Conservation (phyloP, 2,329 filamentous ascomycete species). For the Penicillium sp. region DNA sequence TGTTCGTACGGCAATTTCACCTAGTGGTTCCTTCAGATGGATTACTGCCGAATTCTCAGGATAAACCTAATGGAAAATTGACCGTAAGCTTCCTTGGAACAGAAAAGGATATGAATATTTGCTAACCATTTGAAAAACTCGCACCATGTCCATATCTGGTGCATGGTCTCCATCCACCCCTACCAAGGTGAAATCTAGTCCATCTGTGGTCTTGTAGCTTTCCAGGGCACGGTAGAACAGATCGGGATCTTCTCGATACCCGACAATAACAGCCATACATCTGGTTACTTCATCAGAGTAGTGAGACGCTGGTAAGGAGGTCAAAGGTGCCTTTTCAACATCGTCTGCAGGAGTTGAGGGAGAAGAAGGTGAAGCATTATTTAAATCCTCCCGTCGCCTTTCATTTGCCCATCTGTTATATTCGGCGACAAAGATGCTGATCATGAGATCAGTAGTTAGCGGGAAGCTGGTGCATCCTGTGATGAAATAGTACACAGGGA, state of each 20-base stretch:
- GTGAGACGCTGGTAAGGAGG: constrained; percentile 5
- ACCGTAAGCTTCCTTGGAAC: too few relatives aligned
- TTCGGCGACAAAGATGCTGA: constrained; percentile 26
- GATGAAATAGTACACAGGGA: constrained; percentile 21
- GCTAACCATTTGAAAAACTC: constrained; percentile 19
- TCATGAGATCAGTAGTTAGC: constrained; percentile 23
- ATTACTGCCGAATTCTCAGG: constrained; percentile 20
- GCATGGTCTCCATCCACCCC: constrained; percentile 28
- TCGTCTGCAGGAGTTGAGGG: constrained; percentile 6
- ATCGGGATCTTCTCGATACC: constrained; percentile 28
- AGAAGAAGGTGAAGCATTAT: constrained; percentile 10
- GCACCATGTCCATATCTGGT: constrained; percentile 28
- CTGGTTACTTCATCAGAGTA: constrained; percentile 14
- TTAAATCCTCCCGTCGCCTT: constrained; percentile 19
- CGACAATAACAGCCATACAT: constrained; percentile 27
- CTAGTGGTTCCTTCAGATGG: constrained; percentile 24
- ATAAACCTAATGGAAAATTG: constrained; percentile 19
- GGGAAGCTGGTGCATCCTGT: constrained; percentile 23
- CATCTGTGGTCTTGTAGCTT: constrained; percentile 25
- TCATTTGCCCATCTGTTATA: constrained; percentile 25
- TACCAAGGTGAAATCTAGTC: constrained; percentile 24
- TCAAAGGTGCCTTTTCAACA: constrained; percentile 18
- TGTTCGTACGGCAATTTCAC: constrained; percentile 23
- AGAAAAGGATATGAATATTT: background rate
- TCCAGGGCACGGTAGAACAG: constrained; percentile 25